Percentiles rank a stretch among this genome's conserved stretches.
These are phyloP conservation scores for Aspergillus homomorphus DNA, from an alignment of 495 filamentous ascomycete genomes.

Conservation along the genomic window DNA sequence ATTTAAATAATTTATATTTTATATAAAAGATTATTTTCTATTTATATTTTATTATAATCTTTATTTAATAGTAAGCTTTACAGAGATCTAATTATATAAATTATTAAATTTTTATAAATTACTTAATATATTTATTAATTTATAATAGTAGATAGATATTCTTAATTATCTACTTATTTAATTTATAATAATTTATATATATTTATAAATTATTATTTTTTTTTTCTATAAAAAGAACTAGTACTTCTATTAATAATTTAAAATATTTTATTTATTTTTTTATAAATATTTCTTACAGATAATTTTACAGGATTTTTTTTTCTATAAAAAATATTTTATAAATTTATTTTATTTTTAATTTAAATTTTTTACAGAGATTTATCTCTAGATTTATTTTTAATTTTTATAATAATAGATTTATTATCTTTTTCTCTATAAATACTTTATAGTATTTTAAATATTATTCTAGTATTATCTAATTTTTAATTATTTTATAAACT, in stretches of 20 bases:
- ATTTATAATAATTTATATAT: slow-evolving; percentile 1
- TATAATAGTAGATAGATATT: neutral
- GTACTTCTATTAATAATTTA: neutral
- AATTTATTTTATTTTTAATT: neutral
- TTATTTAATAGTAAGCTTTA: neutral
- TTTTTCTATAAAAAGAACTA: neutral
- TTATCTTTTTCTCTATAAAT: neutral
- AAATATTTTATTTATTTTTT: neutral
- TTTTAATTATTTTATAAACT: neutral
- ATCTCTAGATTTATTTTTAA: neutral
- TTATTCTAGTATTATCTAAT: neutral
- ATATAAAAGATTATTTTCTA: neutral
- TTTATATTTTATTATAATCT: neutral
- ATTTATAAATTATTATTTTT: neutral
- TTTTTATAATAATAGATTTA: neutral
- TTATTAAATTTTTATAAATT: neutral
- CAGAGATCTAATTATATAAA: neutral
- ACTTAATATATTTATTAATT: neutral
- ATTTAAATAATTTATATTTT: neutral
- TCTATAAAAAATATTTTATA: slow-evolving; percentile 1
- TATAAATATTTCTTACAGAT: neutral
- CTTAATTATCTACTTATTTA: neutral
- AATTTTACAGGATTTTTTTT: neutral
- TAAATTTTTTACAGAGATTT: neutral
- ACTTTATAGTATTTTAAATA: neutral